Conservation (phyloP, 148 eudicot genomes). For the Talinum fruticosum region DNA sequence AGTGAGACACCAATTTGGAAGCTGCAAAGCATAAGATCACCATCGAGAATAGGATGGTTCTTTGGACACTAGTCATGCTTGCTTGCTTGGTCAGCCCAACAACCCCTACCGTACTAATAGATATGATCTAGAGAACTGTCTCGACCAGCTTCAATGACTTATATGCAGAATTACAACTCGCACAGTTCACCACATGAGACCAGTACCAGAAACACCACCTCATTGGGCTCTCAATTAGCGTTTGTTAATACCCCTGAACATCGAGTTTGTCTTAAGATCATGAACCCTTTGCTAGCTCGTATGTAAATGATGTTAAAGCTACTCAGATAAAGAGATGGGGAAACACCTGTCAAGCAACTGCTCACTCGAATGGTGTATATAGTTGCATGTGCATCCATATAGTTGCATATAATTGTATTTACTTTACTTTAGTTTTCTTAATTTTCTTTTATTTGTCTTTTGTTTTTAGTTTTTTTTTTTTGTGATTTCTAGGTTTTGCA, state of each 20-base stretch:
- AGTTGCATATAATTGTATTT: too few species aligned
- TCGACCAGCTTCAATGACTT: conserved; percentile 42
- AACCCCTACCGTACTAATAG: conserved; percentile 41
- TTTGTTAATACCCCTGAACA: background rate
- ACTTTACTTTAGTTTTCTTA: too few species aligned
- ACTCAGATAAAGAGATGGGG: background rate
- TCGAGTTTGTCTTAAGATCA: background rate
- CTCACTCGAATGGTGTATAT: conserved; percentile 67
- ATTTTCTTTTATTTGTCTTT: too few species aligned
- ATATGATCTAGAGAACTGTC: conserved; percentile 41
- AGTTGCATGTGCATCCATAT: too few species aligned
- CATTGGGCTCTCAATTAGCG: background rate
- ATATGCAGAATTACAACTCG: conserved; percentile 56
- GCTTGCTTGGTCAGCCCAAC: conserved; percentile 49
- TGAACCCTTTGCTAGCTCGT: background rate
- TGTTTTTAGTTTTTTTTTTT: too few species aligned
- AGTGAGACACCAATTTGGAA: conserved; percentile 62
- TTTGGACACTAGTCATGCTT: conserved; percentile 27
- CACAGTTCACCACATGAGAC: conserved; percentile 61
- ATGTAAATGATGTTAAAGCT: background rate
- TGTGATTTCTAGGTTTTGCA: too few species aligned
- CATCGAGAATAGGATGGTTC: conserved; percentile 30
- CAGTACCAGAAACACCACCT: conserved; percentile 47
- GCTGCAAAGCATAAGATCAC: conserved; percentile 56
- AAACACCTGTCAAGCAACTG: conserved; percentile 62